Percentiles rank a stretch among this genome's conserved stretches.
phyloP scores from a whole-genome alignment of 495 filamentous ascomycete species.

The Penicillium canescens region DNA sequence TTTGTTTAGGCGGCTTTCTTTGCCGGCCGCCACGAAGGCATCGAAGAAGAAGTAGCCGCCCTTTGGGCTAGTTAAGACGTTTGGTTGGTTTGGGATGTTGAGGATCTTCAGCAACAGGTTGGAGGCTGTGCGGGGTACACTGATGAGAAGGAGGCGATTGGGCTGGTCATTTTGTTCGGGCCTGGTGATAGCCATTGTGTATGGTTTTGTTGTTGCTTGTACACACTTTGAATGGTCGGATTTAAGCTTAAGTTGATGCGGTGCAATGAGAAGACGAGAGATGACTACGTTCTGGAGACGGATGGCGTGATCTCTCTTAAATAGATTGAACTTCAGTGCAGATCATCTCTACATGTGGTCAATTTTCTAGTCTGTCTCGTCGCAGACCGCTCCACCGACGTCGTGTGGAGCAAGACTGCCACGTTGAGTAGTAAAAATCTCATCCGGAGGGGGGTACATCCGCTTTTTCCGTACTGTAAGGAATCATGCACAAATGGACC shows the following conservation, averaged over 20 bases:
- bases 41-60: constrained; percentile 44
- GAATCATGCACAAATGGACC: not conserved
- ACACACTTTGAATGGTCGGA: not conserved
- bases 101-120: constrained; percentile 43
- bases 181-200: not conserved
- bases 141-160: constrained; percentile 22
- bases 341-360: not conserved
- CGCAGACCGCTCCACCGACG: no score
- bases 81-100: constrained; percentile 36
- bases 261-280: constrained; percentile 2
- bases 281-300: constrained; percentile 1
- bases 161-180: not conserved
- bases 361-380: not conserved
- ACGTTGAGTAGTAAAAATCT: no score
- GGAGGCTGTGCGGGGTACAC: constrained; percentile 42
- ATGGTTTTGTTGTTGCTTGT: not conserved
- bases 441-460: no score
- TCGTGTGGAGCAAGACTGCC: no score
- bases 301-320: constrained; percentile 7
- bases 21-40: constrained; percentile 11
- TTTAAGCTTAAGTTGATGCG: constrained; percentile 4
- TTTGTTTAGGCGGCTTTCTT: constrained; percentile 3
- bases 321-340: not conserved
- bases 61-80: constrained; percentile 20
- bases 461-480: not conserved